Percentiles rank a stretch among this genome's conserved stretches.
Conservation (phyloP, 768 basidiomycete genomes). For the Collybia mongolica region DNA sequence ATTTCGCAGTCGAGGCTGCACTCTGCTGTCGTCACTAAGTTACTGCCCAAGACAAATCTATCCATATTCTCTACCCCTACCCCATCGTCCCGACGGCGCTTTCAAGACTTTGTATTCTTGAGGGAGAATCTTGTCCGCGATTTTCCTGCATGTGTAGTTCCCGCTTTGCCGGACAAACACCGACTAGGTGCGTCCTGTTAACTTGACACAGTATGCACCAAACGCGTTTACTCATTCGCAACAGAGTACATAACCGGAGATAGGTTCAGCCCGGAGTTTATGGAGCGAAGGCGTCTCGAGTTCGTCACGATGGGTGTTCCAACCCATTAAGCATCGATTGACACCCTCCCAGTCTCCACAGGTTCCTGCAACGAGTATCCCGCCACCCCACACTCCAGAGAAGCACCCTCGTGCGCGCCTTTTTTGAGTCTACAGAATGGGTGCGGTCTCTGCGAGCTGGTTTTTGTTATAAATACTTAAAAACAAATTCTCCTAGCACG, state of each 20-base stretch:
- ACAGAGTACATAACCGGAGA: constrained; percentile 97
- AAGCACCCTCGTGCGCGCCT: constrained; percentile 86
- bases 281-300: constrained; percentile 90
- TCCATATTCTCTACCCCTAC: constrained; percentile 77
- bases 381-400: constrained; percentile 94
- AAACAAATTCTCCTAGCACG: constrained; percentile 55
- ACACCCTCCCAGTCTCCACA: constrained; percentile 65
- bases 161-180: constrained; percentile 95
- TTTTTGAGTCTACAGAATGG: constrained; percentile 99
- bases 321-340: not conserved
- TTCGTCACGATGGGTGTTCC: constrained; percentile 35
- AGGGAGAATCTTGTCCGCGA: constrained; percentile 84
- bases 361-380: constrained; percentile 88
- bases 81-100: constrained; percentile 82
- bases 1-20: no score
- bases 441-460: constrained; percentile 39
- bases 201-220: not conserved
- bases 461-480: constrained; percentile 2
- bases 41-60: constrained; percentile 72
- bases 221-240: constrained; percentile 2
- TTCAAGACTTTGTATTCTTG: constrained; percentile 96
- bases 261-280: constrained; percentile 95
- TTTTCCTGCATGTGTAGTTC: constrained; percentile 98
- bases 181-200: constrained; percentile 69
- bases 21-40: no score